Evolutionary conservation across 495 filamentous ascomycete genomes (phyloP), one percentile per base, ranked within the genome.

Genomic region (Collariella sp.): DNA sequence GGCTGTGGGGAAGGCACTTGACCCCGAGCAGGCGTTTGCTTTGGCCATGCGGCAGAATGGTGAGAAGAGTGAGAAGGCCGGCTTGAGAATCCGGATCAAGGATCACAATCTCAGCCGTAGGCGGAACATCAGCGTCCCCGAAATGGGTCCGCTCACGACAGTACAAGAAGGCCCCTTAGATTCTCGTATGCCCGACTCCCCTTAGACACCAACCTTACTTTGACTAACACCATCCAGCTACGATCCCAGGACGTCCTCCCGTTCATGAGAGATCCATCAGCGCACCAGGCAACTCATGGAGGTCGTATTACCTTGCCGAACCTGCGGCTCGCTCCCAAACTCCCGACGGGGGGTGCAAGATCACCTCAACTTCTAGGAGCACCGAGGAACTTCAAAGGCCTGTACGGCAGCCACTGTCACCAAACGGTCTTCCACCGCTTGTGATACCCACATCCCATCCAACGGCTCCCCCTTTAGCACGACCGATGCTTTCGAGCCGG

Each of bases 141-240:
- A 85, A 47, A 63, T 86, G 22, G 83, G 79, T 4, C 77, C 79
- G 38, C 83, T 85, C 81, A 81, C 81, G 5, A 85, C 82, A 3
- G 81, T 85, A 12, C 82, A 83, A 54, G 85, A 86, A 60, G 65
- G 75, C 43, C 68, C 77, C 39, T 80, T 87, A 75, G 85, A 89
- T 67, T 88, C 85, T 63, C 85, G 85, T 89, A 79, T 74, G 85
- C 76, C 2, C 12, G 18, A 7, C 35, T 43, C 31, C n/a, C 16
- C 29, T 9, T 22, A 9, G 40, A 26, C 13, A 16, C n/a, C 24
- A 40, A 13, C 41, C 38, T 22, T 33, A 13, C 23, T 31, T 34
- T 20, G 39, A 55, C 64, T 70, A 40, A 67, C 70, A 72, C 59
- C 20, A 29, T 23, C 54, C 42, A 89, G 85, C 85, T 56, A 88